phyloP scores from a whole-genome alignment of 176 grass and related monocot species.

The Luzula sylvatica region DNA sequence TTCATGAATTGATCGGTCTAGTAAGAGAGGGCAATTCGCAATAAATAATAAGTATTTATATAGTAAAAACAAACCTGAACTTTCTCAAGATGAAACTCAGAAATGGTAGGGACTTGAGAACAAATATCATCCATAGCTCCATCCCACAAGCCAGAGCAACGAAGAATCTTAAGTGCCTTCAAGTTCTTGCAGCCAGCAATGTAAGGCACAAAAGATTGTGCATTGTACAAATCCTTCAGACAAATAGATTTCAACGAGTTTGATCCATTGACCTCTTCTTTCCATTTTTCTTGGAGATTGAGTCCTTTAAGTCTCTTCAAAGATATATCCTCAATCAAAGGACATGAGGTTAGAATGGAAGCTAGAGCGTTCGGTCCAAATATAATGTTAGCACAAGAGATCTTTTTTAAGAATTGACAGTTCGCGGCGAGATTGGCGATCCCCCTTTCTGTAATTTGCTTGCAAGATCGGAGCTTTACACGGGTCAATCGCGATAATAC shows the following conservation, averaged over 20 bases:
- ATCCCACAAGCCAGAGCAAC: slow-evolving; percentile 82
- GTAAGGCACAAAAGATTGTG: slow-evolving; percentile 60
- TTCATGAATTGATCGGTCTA: slow-evolving; percentile 8
- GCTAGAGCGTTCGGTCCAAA: slow-evolving; percentile 50
- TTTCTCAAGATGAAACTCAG: slow-evolving; percentile 89
- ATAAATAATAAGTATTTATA: background rate
- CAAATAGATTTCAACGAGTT: slow-evolving; percentile 44
- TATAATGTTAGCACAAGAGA: slow-evolving; percentile 44
- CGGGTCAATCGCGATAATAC: slow-evolving; percentile 38
- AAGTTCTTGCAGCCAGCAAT: slow-evolving; percentile 53
- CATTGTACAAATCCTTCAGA: slow-evolving; percentile 92
- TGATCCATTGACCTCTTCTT: slow-evolving; percentile 3
- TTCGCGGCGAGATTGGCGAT: slow-evolving; percentile 38
- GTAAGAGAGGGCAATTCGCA: slow-evolving; percentile 3
- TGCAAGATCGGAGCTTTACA: slow-evolving; percentile 53
- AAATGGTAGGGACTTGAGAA: slow-evolving; percentile 23
- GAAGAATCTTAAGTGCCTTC: slow-evolving; percentile 53
- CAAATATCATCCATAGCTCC: slow-evolving; percentile 41
- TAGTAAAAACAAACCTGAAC: slow-evolving; percentile 32
- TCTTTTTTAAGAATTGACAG: slow-evolving; percentile 37
- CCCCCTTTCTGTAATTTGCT: slow-evolving; percentile 45
- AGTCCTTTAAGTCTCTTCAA: slow-evolving; percentile 64
- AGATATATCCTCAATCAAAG: slow-evolving; percentile 62
- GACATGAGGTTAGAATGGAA: slow-evolving; percentile 38
- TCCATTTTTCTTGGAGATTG: background rate